Evolutionary conservation across 83 land plant genomes (phyloP).

Genomic region (Isoetes engelmannii): DNA sequence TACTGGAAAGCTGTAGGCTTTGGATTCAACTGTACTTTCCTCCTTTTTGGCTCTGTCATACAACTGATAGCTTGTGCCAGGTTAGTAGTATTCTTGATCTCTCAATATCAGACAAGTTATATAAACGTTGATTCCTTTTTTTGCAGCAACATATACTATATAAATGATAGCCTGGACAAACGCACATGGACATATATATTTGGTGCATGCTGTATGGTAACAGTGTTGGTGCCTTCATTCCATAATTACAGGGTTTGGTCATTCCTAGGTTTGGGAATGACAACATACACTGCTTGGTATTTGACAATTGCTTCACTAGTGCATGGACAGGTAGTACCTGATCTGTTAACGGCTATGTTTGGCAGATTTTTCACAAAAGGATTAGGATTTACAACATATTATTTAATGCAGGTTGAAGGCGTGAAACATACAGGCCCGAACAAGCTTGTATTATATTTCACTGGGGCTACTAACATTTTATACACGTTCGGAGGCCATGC

Average conservation of each 20-base stretch:
- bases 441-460: neutral
- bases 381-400: neutral
- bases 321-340: neutral
- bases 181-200: neutral
- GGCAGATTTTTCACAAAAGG: neutral
- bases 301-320: neutral
- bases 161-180: neutral
- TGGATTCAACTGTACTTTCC: constrained; percentile 62
- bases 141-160: constrained; percentile 11
- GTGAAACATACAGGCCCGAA: neutral
- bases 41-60: constrained; percentile 69
- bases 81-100: constrained; percentile 16
- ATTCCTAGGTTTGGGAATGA: neutral
- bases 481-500: neutral
- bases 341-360: neutral
- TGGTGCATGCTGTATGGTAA: neutral
- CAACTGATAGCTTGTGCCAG: constrained; percentile 87
- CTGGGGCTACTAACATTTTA: neutral
- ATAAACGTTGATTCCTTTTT: neutral
- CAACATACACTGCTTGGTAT: neutral
- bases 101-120: neutral
- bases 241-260: neutral
- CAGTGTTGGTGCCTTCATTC: neutral
- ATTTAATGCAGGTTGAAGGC: neutral
- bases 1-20: constrained; percentile 63